These are phyloP conservation scores for Calonectria ilicicola DNA, from an alignment of 2,329 filamentous ascomycete genomes.

Conservation along the genomic window DNA sequence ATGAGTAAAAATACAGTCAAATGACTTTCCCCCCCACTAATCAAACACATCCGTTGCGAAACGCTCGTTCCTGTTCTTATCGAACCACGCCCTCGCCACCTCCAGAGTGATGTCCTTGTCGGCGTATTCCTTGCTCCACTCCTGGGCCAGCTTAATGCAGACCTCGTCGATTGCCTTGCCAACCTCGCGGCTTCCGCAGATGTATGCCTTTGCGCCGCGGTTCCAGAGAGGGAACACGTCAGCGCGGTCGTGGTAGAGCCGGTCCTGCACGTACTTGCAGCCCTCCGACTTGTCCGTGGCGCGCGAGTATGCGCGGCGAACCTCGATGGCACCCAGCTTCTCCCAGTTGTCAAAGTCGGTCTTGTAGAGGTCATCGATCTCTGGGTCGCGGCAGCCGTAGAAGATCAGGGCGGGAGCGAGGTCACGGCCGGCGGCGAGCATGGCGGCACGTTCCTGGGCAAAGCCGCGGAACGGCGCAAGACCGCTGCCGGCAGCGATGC, in stretches of 20 bases:
- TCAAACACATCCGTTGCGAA: slow-evolving; percentile 74
- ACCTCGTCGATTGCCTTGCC: slow-evolving; percentile 60
- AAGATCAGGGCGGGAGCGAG: slow-evolving; percentile 74
- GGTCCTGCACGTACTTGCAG: slow-evolving; percentile 61
- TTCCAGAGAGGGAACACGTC: slow-evolving; percentile 54
- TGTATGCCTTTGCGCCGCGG: slow-evolving; percentile 66
- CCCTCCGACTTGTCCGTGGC: slow-evolving; percentile 57
- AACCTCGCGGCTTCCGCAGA: slow-evolving; percentile 71
- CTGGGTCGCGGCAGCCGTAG: slow-evolving; percentile 69
- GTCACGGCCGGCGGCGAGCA: slow-evolving; percentile 60
- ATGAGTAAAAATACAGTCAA: not conserved
- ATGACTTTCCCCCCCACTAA: slow-evolving; percentile 39
- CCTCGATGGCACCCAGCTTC: slow-evolving; percentile 57
- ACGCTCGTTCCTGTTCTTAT: slow-evolving; percentile 63
- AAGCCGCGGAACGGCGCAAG: slow-evolving; percentile 74
- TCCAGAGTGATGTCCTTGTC: slow-evolving; percentile 50
- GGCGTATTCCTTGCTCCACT: slow-evolving; percentile 41
- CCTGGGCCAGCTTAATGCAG: slow-evolving; percentile 49
- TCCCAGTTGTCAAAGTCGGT: slow-evolving; percentile 72
- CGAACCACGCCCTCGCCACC: slow-evolving; percentile 60
- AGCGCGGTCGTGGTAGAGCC: slow-evolving; percentile 51
- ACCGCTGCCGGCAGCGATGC: slow-evolving; percentile 65
- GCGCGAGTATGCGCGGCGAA: slow-evolving; percentile 68
- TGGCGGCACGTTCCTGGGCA: slow-evolving; percentile 69
- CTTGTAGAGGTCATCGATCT: slow-evolving; percentile 70